Base-by-base conservation (phyloP, 768 basidiomycete species). In the Mrakia blollopis region DNA sequence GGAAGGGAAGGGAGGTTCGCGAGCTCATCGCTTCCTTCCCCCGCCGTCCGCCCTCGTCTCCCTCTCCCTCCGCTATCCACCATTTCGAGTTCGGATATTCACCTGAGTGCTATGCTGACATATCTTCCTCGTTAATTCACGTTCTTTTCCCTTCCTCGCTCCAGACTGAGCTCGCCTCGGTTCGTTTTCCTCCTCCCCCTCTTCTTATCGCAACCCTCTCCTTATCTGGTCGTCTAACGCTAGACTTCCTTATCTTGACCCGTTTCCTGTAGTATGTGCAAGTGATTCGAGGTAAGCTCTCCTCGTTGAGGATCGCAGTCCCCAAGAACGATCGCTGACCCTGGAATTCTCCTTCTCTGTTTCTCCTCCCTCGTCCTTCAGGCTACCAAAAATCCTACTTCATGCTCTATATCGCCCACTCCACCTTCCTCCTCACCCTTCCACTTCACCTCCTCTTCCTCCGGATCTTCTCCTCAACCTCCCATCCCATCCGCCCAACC, bases 351-450 rank as follows among this genome's bases (percentile, higher is more conserved):
- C 44, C 18, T 39, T 30, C 73, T 28, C 63, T 1, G 9, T 25
- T 7, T 28, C 32, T 1, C 35, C 60, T 8, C 52, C 44, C 5
- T 41, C 39, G 39, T 32, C 44, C 23, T 16, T 16, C 1, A 76
- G 88, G 86, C 47, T 99, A 92, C 84, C 87, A 89, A 72, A 92
- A 97, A 77, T 92, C 96, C 0, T 96, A 89, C 86, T 91, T 98
- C 81, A 85, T 81, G 35, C 80, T 82, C 93, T 78, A 39, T 16
- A 68, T 79, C 16, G 62, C 79, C 23, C 75, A 77, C 52, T 60
- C 61, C 10, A 83, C 84, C 0, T 91, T 98, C 83, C 81, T 86
- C 25, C 80, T 95, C 79, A 88, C 92, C 79, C 91, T 95, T 79
- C 94, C 94, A 0, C 80, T 92, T 18, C 96, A 98, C 84, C 83